Evolutionary conservation across 2,329 filamentous ascomycete genomes (phyloP), one percentile per base, ranked within the genome.

Genomic region (Hirsutella thompsonii): DNA sequence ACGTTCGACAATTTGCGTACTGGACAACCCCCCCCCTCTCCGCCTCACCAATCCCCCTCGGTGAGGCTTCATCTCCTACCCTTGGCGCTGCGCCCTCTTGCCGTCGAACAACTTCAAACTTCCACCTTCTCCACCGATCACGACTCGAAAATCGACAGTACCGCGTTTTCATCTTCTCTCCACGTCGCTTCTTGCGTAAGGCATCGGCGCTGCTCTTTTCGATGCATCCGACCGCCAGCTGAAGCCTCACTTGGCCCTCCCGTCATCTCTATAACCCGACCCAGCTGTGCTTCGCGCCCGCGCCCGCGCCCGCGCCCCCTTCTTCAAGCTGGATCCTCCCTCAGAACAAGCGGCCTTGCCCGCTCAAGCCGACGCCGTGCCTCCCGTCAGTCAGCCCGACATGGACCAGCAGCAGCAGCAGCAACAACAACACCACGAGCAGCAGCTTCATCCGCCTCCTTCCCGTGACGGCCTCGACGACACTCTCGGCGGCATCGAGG

Each of bases 291-390:
- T n/a, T n/a, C n/a, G n/a, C 32, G 32, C 16, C 8, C 16, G 32
- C 23, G 23, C 23, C 16, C 32, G 32, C n/a, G 23, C n/a, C 40
- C 42, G 40, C 38, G 36, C 36, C 40, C 46, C 45, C 42, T 49
- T n/a, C n/a, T n/a, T 49, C 62, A 68, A 56, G 46, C 67, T 75
- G 71, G 72, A 77, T 69, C 67, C 66, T 47, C 68, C 68, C 45
- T 67, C 60, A 41, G 50, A 53, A 43, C 44, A 42, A 39, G 50
- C 53, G 43, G 52, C 49, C 36, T 40, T 48, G 45, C 46, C 49
- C 36, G 37, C 47, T 45, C 43, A 42, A 23, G 35, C 40, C 40
- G 46, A 45, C 46, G 49, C 52, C 49, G 62, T 64, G 6, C 23
- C 6, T 26, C 23, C 23, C 44, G 57, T 71, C 51, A 67, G 70